Evolutionary conservation across 306 rosid genomes (phyloP), one percentile per base, ranked within the genome.

Genomic region (Trifolium dubium): DNA sequence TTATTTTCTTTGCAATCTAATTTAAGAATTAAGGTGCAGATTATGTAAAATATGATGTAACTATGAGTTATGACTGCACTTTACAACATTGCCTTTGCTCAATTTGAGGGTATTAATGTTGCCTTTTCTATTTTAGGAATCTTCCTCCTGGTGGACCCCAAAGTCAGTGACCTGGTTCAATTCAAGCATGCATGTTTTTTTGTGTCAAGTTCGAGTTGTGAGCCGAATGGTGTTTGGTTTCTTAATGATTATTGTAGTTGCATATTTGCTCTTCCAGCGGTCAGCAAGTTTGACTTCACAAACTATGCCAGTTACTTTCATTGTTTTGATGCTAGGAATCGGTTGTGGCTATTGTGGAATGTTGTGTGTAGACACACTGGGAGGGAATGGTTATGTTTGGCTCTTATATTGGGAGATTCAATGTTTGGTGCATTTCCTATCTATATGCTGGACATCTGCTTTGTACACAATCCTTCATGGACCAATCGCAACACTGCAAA

Each of bases 371-470:
- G 95, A 88, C 71, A 86, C 96, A 49, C 54, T 92, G 73, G 99
- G 99, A 75, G 99, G 99, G 65, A 92, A 77, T 43, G 96, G 99
- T 49, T 78, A 72, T 50, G 69, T 72, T 50, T 94, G 99, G 99
- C 89, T 92, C 44, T 5, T 88, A 15, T 86, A 77, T 56, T 92
- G 98, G 97, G 96, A 89, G 85, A 75, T 59, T 10, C 75, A 92
- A 0, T 92, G 97, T 74, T 37, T 77, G 17, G 46, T 94, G 62
- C 96, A 94, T 69, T 90, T 94, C 86, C 55, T 87, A 13, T 83
- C 84, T 50, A 81, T 87, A 55, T 70, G 82, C 47, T 83, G 56
- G 18, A 84, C 92, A 55, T 75, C 99, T 1, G 15, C 64, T 15
- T 34, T 85, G 85, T 88, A 79, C 77, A 9, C 4, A 32, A 71